Conservation (phyloP, 306 rosid genomes). For the Cucurbita ficifolia region DNA sequence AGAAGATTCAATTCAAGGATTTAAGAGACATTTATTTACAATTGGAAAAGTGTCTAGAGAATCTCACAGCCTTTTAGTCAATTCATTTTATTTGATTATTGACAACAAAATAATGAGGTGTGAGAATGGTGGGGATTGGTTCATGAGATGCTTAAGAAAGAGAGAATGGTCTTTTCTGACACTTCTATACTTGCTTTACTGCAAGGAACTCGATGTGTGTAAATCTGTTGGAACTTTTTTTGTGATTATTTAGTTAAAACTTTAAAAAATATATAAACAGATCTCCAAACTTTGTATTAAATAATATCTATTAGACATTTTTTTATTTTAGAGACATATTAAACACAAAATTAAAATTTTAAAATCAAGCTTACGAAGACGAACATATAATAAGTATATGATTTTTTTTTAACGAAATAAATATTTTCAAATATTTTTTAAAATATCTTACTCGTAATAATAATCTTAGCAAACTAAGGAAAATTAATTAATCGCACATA, state of each 20-base stretch:
- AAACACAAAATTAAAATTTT: too few species aligned
- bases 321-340: too few species aligned
- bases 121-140: background rate
- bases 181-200: background rate
- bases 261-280: too few species aligned
- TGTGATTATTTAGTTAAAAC: background rate
- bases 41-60: slow-evolving; percentile 1
- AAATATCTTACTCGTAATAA: too few species aligned
- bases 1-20: background rate
- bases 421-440: too few species aligned
- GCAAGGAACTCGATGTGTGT: background rate
- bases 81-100: slow-evolving; percentile 1
- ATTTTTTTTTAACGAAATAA: too few species aligned
- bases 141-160: background rate
- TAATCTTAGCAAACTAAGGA: too few species aligned
- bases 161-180: background rate
- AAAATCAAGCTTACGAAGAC: too few species aligned
- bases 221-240: background rate
- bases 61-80: background rate
- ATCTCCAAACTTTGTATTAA: too few species aligned
- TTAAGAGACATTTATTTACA: background rate
- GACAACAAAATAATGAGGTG: background rate
- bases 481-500: too few species aligned
- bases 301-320: background rate
- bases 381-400: too few species aligned